Evolutionary conservation across 2,329 filamentous ascomycete genomes (phyloP), one percentile per base, ranked within the genome.

Genomic region (Lachnellula cervina): DNA sequence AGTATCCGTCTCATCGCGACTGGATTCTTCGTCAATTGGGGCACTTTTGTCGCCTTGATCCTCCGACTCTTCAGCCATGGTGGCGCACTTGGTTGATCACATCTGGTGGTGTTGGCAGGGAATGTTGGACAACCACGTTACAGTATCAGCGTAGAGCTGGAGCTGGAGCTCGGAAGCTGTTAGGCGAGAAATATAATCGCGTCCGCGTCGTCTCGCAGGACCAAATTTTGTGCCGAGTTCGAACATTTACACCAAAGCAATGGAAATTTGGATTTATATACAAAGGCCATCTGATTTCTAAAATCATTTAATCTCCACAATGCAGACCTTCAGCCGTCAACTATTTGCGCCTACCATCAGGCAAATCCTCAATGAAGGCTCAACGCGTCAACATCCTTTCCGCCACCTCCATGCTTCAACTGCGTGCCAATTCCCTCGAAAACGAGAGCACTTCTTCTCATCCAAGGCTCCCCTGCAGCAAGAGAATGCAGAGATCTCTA

Each of bases 391-490:
- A 38, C 37, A 28, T 9, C 28, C 68, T 17, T 60, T 68, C 23
- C 71, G 71, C 57, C 69, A 63, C 54, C 78, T 82, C 59, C 79
- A 81, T 69, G 70, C 77, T 58, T 77, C 75, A 42, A 68, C 74
- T 2, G 54, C 47, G 32, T 49, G 47, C 17, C 62, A 61, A 62
- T 49, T 53, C 48, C 80, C 82, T 11, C 78, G 80, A 55, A 82
- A 80, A 61, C 80, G 81, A 58, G 76, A 28, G 28, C 28, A 72
- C 65, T 87, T 88, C 70, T 88, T 86, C 70, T 87, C 84, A 13
- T 87, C 84, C 23, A 86, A 83, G 64, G 75, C 81, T 2, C 76
- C 77, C 57, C 71, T 84, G 9, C 76, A 75, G 16, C 72, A 76
- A 45, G 54, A 62, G 54, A 59, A 57, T 45, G 14, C 19, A 23